A percentile compares a stretch with the other conserved stretches of the same genome.
These are phyloP conservation scores for Falciphora oryzae DNA, from an alignment of 2,329 filamentous ascomycete genomes.

Conservation along the genomic window DNA sequence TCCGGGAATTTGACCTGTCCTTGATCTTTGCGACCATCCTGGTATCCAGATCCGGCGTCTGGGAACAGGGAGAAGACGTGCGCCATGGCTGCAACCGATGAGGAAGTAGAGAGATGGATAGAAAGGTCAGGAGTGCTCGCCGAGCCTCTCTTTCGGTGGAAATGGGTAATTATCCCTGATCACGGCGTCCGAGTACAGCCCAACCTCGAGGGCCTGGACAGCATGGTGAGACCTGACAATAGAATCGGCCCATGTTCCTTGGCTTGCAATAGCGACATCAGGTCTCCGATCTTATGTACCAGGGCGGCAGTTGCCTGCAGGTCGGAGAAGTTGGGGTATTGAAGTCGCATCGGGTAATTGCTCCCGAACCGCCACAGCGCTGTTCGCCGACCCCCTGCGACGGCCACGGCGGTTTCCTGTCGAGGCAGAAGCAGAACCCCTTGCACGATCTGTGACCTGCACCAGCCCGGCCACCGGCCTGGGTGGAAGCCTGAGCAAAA, in stretches of 20 bases:
- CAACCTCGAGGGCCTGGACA: too few species aligned
- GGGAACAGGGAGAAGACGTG: conserved; percentile 18
- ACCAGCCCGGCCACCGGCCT: too few species aligned
- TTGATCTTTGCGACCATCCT: conserved; percentile 15
- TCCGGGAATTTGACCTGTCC: conserved; percentile 17
- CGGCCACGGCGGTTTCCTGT: too few species aligned
- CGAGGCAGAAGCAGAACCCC: too few species aligned
- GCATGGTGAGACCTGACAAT: neutral
- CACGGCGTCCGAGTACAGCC: neutral
- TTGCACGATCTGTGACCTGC: too few species aligned
- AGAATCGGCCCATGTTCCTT: neutral
- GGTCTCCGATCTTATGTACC: neutral
- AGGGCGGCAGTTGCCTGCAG: neutral
- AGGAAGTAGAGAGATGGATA: neutral
- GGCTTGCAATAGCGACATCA: neutral
- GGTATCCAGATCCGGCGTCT: conserved; percentile 17
- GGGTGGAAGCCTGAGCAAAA: too few species aligned
- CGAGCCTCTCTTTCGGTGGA: neutral
- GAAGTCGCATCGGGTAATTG: neutral
- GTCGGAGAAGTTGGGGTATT: neutral
- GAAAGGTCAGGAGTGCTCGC: neutral
- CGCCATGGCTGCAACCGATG: conserved; percentile 13
- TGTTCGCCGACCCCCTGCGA: too few species aligned
- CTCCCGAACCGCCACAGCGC: neutral
- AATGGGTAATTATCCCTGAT: neutral